Conservation (phyloP, 331 rosid species). For the Acacia pycnantha region DNA sequence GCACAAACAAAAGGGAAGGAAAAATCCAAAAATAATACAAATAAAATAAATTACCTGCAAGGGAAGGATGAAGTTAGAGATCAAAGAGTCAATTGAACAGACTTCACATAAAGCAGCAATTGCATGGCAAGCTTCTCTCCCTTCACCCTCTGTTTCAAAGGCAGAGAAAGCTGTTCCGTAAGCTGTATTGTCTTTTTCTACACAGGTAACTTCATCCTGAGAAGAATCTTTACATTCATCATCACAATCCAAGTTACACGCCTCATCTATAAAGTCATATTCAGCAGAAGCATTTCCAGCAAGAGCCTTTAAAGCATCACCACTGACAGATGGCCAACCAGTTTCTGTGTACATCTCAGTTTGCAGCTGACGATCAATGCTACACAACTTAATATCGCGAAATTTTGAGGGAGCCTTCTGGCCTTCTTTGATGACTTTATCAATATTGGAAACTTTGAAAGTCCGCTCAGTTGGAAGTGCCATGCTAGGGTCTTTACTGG, state of each 20-base stretch:
- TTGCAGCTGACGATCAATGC: constrained; percentile 45
- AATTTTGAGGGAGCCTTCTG: constrained; percentile 68
- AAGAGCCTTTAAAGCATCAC: constrained; percentile 72
- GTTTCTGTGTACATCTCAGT: constrained; percentile 76
- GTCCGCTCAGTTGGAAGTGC: constrained; percentile 64
- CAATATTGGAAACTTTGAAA: constrained; percentile 74
- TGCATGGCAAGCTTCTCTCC: constrained; percentile 93
- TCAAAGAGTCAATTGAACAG: constrained; percentile 87
- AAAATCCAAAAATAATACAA: neutral
- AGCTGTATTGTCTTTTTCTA: constrained; percentile 45
- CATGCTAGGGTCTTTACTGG: constrained; percentile 66
- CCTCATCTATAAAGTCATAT: constrained; percentile 55
- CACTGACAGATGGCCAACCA: constrained; percentile 97
- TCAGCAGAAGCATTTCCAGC: constrained; percentile 91
- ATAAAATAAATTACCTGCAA: constrained; percentile 61
- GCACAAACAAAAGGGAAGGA: neutral
- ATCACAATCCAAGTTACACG: constrained; percentile 23
- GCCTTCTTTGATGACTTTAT: constrained; percentile 74
- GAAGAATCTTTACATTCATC: constrained; percentile 37
- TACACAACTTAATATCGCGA: constrained; percentile 54
- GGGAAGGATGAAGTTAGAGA: constrained; percentile 96
- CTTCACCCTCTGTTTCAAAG: constrained; percentile 58
- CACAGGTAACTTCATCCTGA: constrained; percentile 39
- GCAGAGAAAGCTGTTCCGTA: constrained; percentile 77
- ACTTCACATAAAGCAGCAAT: constrained; percentile 96